phyloP scores from a whole-genome alignment of 495 filamentous ascomycete species.

The Collariella sp. region DNA sequence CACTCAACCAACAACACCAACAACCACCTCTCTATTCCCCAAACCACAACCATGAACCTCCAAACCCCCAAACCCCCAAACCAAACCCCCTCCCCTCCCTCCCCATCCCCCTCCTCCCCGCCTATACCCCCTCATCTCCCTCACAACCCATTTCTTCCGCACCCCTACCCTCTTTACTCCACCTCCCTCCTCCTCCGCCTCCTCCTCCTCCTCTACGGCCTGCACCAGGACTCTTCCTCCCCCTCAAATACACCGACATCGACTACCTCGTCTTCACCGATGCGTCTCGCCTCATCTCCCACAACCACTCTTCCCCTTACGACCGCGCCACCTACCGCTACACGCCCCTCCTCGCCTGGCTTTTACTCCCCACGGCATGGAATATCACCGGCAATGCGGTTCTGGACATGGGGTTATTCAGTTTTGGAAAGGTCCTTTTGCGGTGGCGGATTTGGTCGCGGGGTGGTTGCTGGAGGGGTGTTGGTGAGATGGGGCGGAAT shows the following conservation, averaged over 20 bases:
- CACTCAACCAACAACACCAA: too few species aligned
- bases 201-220: constrained; percentile 71
- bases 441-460: constrained; percentile 69
- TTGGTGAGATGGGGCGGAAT: constrained; percentile 19
- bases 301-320: constrained; percentile 62
- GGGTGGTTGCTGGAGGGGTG: constrained; percentile 65
- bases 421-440: constrained; percentile 87
- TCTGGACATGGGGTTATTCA: constrained; percentile 52
- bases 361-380: constrained; percentile 76
- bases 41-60: too few species aligned
- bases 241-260: constrained; percentile 96
- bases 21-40: too few species aligned
- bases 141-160: constrained; percentile 28
- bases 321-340: constrained; percentile 90
- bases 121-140: constrained; percentile 13
- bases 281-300: constrained; percentile 68
- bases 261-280: constrained; percentile 99
- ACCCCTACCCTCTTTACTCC: constrained; percentile 51
- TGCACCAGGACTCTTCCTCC: constrained; percentile 83
- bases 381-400: constrained; percentile 27
- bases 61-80: not conserved
- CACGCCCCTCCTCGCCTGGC: constrained; percentile 85
- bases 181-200: constrained; percentile 59
- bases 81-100: not conserved
- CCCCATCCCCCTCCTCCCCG: not conserved